Conservation (phyloP, 176 grass and related monocot genomes). For the Triticum turgidum region DNA sequence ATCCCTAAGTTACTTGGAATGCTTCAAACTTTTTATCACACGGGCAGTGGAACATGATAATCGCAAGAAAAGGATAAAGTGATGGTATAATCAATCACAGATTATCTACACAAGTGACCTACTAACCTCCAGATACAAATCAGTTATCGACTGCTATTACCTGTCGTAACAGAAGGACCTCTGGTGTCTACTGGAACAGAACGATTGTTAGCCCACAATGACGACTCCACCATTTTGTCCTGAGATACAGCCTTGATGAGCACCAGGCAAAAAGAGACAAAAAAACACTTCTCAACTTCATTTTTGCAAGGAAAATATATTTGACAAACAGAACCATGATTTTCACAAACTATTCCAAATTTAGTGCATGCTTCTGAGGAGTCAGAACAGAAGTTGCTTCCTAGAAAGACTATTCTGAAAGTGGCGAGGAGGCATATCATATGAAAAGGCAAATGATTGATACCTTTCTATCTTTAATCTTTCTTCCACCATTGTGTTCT, state of each 20-base stretch:
- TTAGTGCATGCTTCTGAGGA: background rate
- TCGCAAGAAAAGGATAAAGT: background rate
- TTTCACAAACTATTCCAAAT: conserved; percentile 12
- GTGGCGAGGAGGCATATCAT: conserved; percentile 2
- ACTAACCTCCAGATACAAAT: conserved; percentile 71
- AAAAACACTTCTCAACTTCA: background rate
- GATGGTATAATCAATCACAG: conserved; percentile 13
- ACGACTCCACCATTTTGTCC: conserved; percentile 53
- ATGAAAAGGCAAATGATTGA: background rate
- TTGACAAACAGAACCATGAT: conserved; percentile 4
- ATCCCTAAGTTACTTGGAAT: background rate
- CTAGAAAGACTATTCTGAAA: background rate
- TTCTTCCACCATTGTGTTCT: conserved; percentile 60
- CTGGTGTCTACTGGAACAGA: conserved; percentile 45
- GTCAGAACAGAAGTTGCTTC: conserved; percentile 8
- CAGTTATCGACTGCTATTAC: conserved; percentile 42
- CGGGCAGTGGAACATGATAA: background rate
- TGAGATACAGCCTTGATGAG: conserved; percentile 49
- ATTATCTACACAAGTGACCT: conserved; percentile 32
- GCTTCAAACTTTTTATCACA: conserved; percentile 19
- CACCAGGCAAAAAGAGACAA: conserved; percentile 2
- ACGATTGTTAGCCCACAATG: conserved; percentile 45
- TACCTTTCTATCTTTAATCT: conserved; percentile 84
- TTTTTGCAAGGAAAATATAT: background rate
- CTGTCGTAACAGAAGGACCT: conserved; percentile 34